phyloP scores from a whole-genome alignment of 805 yeast genomes.

The Starmerella floricola region DNA sequence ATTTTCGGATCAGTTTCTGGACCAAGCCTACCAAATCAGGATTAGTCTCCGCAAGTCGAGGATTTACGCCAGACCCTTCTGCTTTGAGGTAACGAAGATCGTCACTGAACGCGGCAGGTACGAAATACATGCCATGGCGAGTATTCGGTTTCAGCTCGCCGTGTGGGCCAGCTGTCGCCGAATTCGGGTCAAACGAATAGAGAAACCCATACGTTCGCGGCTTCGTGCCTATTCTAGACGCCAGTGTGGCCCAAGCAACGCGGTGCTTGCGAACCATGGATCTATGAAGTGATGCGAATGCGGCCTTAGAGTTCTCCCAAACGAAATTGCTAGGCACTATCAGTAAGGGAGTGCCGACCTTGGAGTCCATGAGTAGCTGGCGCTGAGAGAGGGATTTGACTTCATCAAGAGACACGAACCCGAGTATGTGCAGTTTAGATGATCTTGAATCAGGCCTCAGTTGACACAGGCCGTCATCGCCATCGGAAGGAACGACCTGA shows the following conservation, averaged over 20 bases:
- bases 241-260: slow-evolving; percentile 1
- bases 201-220: slow-evolving; percentile 1
- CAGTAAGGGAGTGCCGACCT: neutral
- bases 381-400: neutral
- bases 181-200: neutral
- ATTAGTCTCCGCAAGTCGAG: neutral
- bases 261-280: neutral
- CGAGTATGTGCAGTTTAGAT: neutral
- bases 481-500: neutral
- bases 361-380: neutral
- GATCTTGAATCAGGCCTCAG: neutral
- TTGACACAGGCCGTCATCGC: neutral
- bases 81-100: too few species aligned
- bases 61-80: too few species aligned
- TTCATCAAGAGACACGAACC: neutral
- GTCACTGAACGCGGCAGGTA: too few species aligned
- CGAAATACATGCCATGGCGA: too few species aligned
- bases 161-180: too few species aligned
- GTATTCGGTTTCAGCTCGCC: neutral
- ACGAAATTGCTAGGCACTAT: slow-evolving; percentile 4
- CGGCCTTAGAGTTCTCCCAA: neutral
- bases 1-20: neutral
- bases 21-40: neutral
- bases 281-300: slow-evolving; percentile 4
- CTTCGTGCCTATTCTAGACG: neutral